Base-by-base conservation (phyloP, 371 early-diverging fungal genomes). In the Actinomortierella ambigua region DNA sequence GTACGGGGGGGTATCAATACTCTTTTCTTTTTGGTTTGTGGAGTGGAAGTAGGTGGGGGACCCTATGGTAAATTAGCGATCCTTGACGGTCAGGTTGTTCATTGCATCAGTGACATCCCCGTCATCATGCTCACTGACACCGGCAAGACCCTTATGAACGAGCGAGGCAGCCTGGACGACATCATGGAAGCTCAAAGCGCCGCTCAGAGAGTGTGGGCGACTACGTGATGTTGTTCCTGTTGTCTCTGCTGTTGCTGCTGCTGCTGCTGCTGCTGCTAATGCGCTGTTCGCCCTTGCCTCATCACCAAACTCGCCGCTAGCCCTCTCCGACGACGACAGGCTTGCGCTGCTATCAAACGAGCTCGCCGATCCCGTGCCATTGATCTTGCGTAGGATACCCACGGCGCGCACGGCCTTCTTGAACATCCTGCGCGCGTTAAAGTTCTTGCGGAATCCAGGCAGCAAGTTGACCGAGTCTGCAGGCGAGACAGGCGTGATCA, bases 381-480 rank as follows among this genome's bases (percentile, higher is more conserved):
- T 53, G 50, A 71, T 62, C 66, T 63, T 71, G 42, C 60, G 55
- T n/a, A 71, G 55, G 2, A 71, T 53, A 14, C 73, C 73, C 4
- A 71, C 73, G 2, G 73, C 73, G 2, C 73, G 73, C 15, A 90
- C 84, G 15, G 91, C 91, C 53, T 85, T 85, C 64, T 85, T 88
- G 79, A 90, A 86, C 1, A 88, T 87, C 23, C 80, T 78, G 57
- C 88, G 87, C 15, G 93, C 92, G 61, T 93, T 91, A 70, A 93
- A 93, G 81, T 92, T 92, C 77, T 89, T 84, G 39, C 85, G 85
- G 48, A 95, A 84, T 43, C 79, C 83, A 27, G 92, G 92, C 71
- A 93, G 77, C 62, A 95, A 69, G 66, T 91, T 81, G 58, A 76
- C 65, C 20, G 55, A 63, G 42, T 75, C 68, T 7, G 70, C 60